Evolutionary conservation across 352 stramenopile genomes (phyloP), one percentile per base, ranked within the genome.

Genomic region (Globisporangium carolinianum): DNA sequence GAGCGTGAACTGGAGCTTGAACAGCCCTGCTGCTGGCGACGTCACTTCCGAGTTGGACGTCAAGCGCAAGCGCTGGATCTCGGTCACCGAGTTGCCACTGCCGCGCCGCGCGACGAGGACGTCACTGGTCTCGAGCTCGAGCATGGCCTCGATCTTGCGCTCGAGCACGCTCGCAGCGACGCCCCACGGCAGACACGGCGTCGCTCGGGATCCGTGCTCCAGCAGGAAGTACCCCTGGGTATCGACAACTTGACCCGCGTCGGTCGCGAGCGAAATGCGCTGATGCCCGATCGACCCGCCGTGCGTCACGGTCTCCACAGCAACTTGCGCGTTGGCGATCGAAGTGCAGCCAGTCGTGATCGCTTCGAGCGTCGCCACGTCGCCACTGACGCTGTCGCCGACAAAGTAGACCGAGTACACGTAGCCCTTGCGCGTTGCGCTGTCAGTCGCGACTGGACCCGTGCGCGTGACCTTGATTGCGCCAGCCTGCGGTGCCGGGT

Each of bases 381-480:
- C 80, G 2, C 94, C 92, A 15, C 86, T 45, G 8, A 98, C 75
- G 3, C 65, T 63, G 5, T 73, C 63, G 17, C 95, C 95, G 17
- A 85, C 53, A 53, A 98, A 98, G 66, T 98, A 98, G 24, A 98
- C 71, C 12, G 79, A 89, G 62, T 96, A 98, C 0, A 95, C 70
- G 59, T 97, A 98, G 0, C 73, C 76, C 38, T 62, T 88, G 1
- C 69, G 59, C 4, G 75, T 70, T 24, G 73, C 69, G n/a, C 54
- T 47, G 6, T 65, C 65, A 0, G 56, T 71, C 5, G 55, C 69
- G 0, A 78, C 53, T 4, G 73, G 76, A 5, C 81, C 77, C 0
- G 57, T 57, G 11, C 68, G 70, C 15, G 82, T 86, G 1, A 94
- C 83, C 35, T 83, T 65, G 17, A 91, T 72, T 18, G 86, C 71